Evolutionary conservation across 108 stramenopile species (phyloP).

Genomic region (Pelagomonas calceolata): DNA sequence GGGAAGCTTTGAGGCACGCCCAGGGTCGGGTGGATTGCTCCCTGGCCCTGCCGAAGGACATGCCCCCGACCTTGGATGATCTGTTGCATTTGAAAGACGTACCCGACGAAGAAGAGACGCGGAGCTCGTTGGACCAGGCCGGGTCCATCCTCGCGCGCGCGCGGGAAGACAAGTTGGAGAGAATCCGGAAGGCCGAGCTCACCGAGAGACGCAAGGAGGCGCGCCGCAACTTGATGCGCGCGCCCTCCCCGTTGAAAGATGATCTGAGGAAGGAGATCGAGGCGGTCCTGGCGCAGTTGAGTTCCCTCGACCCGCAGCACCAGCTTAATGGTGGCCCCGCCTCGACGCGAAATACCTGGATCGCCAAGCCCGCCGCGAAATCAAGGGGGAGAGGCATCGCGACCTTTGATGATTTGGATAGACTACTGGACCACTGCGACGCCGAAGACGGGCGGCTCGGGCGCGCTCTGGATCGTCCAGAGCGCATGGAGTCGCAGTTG

Average conservation of each 20-base stretch:
- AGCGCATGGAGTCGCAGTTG: conserved; percentile 57
- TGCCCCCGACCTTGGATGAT: conserved; percentile 1
- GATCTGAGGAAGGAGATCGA: conserved; percentile 4
- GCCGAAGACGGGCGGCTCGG: conserved; percentile 11
- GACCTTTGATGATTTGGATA: conserved; percentile 31
- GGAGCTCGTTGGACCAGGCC: not conserved
- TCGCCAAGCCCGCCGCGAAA: conserved; percentile 50
- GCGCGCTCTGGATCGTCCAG: conserved; percentile 44
- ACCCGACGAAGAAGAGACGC: not conserved
- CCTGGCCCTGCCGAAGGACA: not conserved
- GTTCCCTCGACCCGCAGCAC: too few relatives aligned
- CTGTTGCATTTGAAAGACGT: not conserved
- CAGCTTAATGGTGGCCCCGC: too few relatives aligned
- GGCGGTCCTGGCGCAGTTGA: not conserved
- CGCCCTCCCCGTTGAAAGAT: not conserved
- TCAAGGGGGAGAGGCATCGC: conserved; percentile 43
- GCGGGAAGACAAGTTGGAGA: not conserved
- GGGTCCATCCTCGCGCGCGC: not conserved
- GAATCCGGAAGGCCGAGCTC: not conserved
- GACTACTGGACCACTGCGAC: conserved; percentile 17
- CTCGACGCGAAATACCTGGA: conserved; percentile 36
- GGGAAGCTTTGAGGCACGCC: conserved; percentile 16
- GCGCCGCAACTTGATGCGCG: not conserved
- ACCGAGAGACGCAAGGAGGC: not conserved
- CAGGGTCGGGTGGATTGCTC: not conserved